Evolutionary conservation across 371 early-diverging fungal genomes (phyloP).

Genomic region (Apophysomyces ossiformis): DNA sequence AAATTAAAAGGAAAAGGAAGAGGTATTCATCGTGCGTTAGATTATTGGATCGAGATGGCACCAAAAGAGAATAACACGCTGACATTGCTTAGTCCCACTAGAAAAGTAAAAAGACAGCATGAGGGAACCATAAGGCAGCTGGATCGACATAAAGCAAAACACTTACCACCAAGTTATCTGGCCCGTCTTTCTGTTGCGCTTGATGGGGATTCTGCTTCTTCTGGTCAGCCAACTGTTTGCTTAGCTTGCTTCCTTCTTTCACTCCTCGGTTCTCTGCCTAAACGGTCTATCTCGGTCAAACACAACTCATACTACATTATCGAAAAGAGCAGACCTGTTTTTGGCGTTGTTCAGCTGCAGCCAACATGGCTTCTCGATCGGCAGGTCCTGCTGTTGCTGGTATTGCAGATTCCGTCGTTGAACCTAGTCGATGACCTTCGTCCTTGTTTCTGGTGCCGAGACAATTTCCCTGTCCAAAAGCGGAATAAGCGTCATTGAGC

Average conservation of each 20-base stretch:
- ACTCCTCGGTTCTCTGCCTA: constrained; percentile 45
- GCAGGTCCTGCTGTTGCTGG: constrained; percentile 4
- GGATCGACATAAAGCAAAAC: neutral
- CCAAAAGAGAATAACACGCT: too few species aligned
- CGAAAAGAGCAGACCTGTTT: constrained; percentile 19
- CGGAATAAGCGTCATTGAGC: neutral
- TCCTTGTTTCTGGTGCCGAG: constrained; percentile 15
- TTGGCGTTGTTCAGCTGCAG: constrained; percentile 42
- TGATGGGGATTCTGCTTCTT: constrained; percentile 21
- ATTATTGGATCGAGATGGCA: too few species aligned
- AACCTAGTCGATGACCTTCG: constrained; percentile 6
- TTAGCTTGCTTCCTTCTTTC: constrained; percentile 37
- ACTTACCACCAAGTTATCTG: constrained; percentile 1
- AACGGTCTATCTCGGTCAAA: neutral
- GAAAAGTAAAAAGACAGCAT: neutral
- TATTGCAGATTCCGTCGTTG: neutral
- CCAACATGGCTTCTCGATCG: constrained; percentile 39
- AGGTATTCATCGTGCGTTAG: too few species aligned
- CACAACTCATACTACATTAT: too few species aligned
- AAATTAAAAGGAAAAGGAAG: too few species aligned
- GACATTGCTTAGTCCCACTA: neutral
- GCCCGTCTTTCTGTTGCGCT: constrained; percentile 12
- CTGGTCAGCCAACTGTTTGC: constrained; percentile 39
- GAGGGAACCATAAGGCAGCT: neutral
- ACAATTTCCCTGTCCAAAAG: constrained; percentile 15